These are phyloP conservation scores for Apodospora peruviana DNA, from an alignment of 495 filamentous ascomycete species.

Conservation along the genomic window DNA sequence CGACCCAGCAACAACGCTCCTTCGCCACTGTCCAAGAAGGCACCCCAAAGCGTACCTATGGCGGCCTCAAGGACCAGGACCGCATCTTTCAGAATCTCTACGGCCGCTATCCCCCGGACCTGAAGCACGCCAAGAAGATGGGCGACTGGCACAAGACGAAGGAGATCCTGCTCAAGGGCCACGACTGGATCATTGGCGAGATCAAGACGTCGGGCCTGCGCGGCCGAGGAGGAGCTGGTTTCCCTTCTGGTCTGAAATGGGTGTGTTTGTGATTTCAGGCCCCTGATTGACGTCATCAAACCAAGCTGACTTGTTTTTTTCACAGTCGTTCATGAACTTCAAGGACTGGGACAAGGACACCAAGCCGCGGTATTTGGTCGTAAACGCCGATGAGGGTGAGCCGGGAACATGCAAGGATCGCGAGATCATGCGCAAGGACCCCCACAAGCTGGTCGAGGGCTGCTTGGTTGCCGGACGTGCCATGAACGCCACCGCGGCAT, in stretches of 20 bases:
- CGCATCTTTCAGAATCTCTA: slow-evolving; percentile 99
- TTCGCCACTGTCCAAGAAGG: slow-evolving; percentile 90
- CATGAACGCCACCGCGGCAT: slow-evolving; percentile 97
- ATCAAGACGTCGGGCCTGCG: slow-evolving; percentile 93
- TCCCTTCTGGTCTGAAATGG: slow-evolving; percentile 98
- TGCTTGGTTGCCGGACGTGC: slow-evolving; percentile 93
- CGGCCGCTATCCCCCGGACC: slow-evolving; percentile 80
- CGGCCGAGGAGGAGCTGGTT: slow-evolving; percentile 94
- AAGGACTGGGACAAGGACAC: slow-evolving; percentile 99
- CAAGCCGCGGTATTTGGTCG: slow-evolving; percentile 90
- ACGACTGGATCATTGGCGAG: slow-evolving; percentile 98
- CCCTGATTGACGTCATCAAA: slow-evolving; percentile 1
- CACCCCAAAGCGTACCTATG: slow-evolving; percentile 66
- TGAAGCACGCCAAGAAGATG: slow-evolving; percentile 95
- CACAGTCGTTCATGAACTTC: slow-evolving; percentile 98
- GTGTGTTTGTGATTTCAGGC: slow-evolving; percentile 44
- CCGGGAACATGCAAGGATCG: slow-evolving; percentile 99
- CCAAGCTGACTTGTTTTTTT: slow-evolving; percentile 16
- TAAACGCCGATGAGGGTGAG: slow-evolving; percentile 98
- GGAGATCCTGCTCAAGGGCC: slow-evolving; percentile 92
- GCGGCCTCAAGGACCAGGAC: slow-evolving; percentile 89
- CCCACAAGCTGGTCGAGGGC: slow-evolving; percentile 96
- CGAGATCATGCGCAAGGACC: slow-evolving; percentile 99
- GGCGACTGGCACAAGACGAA: slow-evolving; percentile 99
- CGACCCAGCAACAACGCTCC: slow-evolving; percentile 19